Base-by-base conservation (phyloP, 352 stramenopile species). In the Pythium coloratum region DNA sequence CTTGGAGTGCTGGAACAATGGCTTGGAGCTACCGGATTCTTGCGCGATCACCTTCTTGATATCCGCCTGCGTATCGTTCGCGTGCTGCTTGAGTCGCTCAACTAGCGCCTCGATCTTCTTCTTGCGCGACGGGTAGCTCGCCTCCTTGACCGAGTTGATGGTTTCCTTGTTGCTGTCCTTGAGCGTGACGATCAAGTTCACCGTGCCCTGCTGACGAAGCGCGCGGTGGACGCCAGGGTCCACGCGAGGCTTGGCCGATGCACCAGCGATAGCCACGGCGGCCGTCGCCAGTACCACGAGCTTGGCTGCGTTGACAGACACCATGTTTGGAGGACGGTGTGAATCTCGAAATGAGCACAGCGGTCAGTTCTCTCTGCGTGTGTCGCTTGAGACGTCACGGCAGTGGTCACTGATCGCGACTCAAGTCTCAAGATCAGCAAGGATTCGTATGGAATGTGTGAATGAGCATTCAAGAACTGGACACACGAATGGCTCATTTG, bases 101-200 rank as follows among this genome's bases (percentile, higher is more conserved):
- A 47, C 47, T 2, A 58, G 62, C 36, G n/a, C 55, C 10, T 56
- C 32, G 26, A 77, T 69, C 24, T 59, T 55, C 18, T 53, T 64
- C 9, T 32, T 42, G 36, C 63, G 67, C 14, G 71, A 67, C 6
- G 63, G n/a, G 53, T 44, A 72, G 30, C 24, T 42, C 3, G 34
- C 46, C 34, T 70, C 60, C 42, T 72, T 55, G 50, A 77, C 47
- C 26, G 57, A 62, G 14, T 50, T 10, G 42, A 50, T 50, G 14
- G 42, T 26, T 16, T 50, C 16, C 24, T 66, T 50, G 44, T 56
- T 67, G 38, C 57, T 66, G 28, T 74, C 53, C 57, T 72, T 58
- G 38, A 80, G 62, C 8, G 54, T 66, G 6, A 80, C 46, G 33
- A 80, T 69, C 46, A 80, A 40, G 62, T 80, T 66, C 8, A 77